Evolutionary conservation across 1,284 basidiomycete genomes (phyloP), one percentile per base, ranked within the genome.

Genomic region (Amylostereum areolatum): DNA sequence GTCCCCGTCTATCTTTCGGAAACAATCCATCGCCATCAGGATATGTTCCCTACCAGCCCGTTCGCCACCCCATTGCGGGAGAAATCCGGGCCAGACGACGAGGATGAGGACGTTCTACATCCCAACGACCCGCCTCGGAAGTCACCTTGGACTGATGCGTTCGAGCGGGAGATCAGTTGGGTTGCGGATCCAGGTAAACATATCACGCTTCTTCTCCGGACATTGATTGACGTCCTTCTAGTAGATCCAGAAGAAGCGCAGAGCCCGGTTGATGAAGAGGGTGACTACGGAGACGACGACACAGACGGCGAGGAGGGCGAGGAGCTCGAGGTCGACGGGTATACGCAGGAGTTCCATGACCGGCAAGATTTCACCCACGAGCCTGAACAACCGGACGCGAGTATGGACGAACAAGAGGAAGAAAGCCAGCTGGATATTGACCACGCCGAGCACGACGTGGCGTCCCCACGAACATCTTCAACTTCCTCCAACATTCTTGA

Each of bases 141-240:
- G 49, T 60, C 31, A 53, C 56, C 55, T 2, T 54, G 56, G 48
- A 55, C 76, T 47, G 71, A 66, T 18, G 80, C 63, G 18, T 62
- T 59, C 42, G 66, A 83, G 24, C 76, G 85, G 55, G 80, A 86
- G 60, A 83, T 85, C 44, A 89, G 85, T 56, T 89, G 86, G 85
- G 70, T 85, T 36, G 83, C 83, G 35, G 77, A 82, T 41, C 81
- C 75, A 61, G 80, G 85, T 86, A 55, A 53, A 75, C 71, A 36
- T 43, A 31, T 48, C 49, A 49, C 36, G 39, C 54, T 45, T 11
- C 45, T 40, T 9, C 9, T 32, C 12, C 33, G 24, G 40, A 39
- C 45, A 33, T 30, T n/a, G 45, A 30, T 25, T 49, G 12, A 45
- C 30, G 33, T 12, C n/a, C 28, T n/a, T 37, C 47, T 18, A 58